Evolutionary conservation across 2,329 filamentous ascomycete species (phyloP).

Genomic region (Apiospora arundinis): DNA sequence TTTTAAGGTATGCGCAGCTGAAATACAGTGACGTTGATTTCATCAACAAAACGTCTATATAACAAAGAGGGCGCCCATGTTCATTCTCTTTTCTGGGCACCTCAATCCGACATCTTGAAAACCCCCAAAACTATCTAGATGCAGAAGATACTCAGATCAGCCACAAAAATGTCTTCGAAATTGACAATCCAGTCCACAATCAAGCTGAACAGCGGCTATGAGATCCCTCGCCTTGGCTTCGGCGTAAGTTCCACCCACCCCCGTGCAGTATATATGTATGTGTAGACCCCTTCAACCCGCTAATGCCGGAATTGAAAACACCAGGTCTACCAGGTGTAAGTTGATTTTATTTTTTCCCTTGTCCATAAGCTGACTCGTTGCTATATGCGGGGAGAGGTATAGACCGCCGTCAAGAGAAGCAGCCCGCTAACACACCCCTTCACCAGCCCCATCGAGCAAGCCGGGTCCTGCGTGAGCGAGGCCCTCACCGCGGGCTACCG

Average conservation of each 20-base stretch:
- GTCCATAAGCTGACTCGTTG: neutral
- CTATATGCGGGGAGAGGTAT: neutral
- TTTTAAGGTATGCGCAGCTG: neutral
- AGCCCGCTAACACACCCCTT: constrained; percentile 22
- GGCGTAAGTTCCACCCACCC: constrained; percentile 49
- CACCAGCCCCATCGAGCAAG: constrained; percentile 43
- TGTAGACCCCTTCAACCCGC: neutral
- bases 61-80: neutral
- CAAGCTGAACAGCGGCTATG: constrained; percentile 62
- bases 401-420: neutral
- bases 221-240: constrained; percentile 59
- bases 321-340: constrained; percentile 62
- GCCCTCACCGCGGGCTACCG: constrained; percentile 60
- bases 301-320: neutral
- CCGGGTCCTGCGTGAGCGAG: constrained; percentile 47
- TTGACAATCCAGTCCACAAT: constrained; percentile 53
- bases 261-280: neutral
- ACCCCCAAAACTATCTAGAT: neutral
- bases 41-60: neutral
- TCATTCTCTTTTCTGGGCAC: neutral
- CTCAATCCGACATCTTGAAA: neutral
- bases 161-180: constrained; percentile 43
- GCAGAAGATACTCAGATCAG: constrained; percentile 14
- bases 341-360: neutral
- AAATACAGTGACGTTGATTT: neutral